Base-by-base conservation (phyloP, 1,139 yeast genomes). In the Pneumocystis murina region DNA sequence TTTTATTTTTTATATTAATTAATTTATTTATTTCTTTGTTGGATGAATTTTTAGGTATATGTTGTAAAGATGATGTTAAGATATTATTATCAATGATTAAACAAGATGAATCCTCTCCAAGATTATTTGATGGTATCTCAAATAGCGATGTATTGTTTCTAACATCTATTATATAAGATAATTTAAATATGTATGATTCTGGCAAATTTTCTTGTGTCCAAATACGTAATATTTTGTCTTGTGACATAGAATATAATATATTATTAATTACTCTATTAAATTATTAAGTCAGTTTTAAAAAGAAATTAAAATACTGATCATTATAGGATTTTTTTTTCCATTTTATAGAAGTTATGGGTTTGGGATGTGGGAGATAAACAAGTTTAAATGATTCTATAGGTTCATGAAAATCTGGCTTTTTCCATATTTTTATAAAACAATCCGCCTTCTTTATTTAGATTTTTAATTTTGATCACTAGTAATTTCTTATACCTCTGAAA, bases 301-400 rank as follows among this genome's bases (percentile, higher is more conserved):
- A 48, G 12, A 5, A 48, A 14, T 36, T 24, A 10, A 48, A 48
- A 12, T 48, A 48, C 33, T 68, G 68, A n/a, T 70, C 65, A 14
- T 66, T 62, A 12, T 70, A 69, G 48, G 69, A 69, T 20, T 72
- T 69, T 12, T 69, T 70, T 66, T 82, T 79, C 89, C 89, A 85
- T 63, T 82, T 74, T 36, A 82, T 72, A 59, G 78, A 77, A 0
- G 83, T 77, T 1, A 90, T 82, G 64, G 80, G 79, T 0, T 79
- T 72, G 0, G 85, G 84, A 70, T 87, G 95, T 16, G 82, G 80
- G 33, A 89, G 74, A 70, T 87, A 85, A 48, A 48, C 10, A 48
- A 41, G 12, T 6, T 17, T 41, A 41, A 41, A 2, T 41, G 54
- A 48, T 48, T 48, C 14, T 24, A 24, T 14, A 24, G 55, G 28